Percentiles rank a stretch among this genome's conserved stretches.
Conservation (phyloP, 257 asterid genomes). For the Solanum etuberosum region DNA sequence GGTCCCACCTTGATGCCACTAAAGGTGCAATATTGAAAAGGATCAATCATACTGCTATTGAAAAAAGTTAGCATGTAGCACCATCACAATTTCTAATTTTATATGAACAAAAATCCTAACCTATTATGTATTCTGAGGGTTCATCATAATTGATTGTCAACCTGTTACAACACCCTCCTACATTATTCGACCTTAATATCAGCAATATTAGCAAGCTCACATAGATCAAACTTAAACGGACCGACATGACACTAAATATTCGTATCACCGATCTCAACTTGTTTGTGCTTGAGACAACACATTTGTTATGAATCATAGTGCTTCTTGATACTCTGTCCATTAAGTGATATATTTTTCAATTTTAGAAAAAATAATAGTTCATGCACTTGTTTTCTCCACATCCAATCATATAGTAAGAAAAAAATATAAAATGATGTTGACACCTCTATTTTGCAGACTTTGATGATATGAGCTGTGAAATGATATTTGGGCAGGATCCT, state of each 20-base stretch:
- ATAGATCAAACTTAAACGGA: background rate
- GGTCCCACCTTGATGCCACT: conserved; percentile 27
- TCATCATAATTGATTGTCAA: background rate
- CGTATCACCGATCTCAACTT: background rate
- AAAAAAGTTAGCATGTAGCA: background rate
- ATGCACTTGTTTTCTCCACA: background rate
- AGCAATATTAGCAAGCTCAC: background rate
- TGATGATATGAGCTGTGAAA: conserved; percentile 94
- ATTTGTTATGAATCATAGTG: background rate
- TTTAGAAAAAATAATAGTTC: background rate
- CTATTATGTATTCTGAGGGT: background rate
- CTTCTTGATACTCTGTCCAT: conserved; percentile 1
- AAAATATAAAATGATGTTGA: background rate
- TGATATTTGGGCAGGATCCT: conserved; percentile 83
- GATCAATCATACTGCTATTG: conserved; percentile 16
- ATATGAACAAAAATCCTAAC: background rate
- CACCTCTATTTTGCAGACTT: conserved; percentile 41
- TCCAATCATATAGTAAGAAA: conserved; percentile 2
- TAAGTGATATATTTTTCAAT: background rate
- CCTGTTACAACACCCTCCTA: background rate
- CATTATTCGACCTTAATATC: background rate
- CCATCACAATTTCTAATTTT: background rate
- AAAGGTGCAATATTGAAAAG: conserved; percentile 10
- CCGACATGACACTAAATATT: background rate
- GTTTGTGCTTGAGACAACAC: background rate